phyloP scores from a whole-genome alignment of 2,329 filamentous ascomycete genomes.

The Ramichloridium luteum region DNA sequence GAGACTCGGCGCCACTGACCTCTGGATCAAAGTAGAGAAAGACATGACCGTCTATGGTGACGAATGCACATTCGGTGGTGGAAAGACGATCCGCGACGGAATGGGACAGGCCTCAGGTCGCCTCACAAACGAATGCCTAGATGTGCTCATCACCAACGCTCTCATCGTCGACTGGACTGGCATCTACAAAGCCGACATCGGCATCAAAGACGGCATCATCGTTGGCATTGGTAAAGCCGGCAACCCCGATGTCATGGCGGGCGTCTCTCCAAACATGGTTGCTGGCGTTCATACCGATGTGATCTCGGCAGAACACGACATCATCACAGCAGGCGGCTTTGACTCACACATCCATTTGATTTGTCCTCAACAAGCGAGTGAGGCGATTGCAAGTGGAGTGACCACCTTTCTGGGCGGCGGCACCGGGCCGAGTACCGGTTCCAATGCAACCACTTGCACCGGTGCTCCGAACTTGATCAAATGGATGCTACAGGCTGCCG shows the following conservation, averaged over 20 bases:
- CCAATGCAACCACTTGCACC: slow-evolving; percentile 86
- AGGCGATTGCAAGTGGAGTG: slow-evolving; percentile 72
- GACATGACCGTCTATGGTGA: slow-evolving; percentile 79
- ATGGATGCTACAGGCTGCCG: slow-evolving; percentile 81
- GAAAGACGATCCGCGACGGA: slow-evolving; percentile 84
- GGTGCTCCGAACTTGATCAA: slow-evolving; percentile 72
- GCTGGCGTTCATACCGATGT: slow-evolving; percentile 86
- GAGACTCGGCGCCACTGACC: slow-evolving; percentile 66
- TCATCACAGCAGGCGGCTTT: slow-evolving; percentile 79
- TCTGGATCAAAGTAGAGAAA: slow-evolving; percentile 83
- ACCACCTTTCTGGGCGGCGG: slow-evolving; percentile 87
- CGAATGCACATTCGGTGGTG: slow-evolving; percentile 89
- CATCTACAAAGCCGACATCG: slow-evolving; percentile 95
- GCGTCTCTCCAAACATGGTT: slow-evolving; percentile 64
- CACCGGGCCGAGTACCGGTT: slow-evolving; percentile 83
- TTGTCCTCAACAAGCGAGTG: slow-evolving; percentile 80
- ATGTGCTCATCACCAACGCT: slow-evolving; percentile 81
- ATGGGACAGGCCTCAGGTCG: slow-evolving; percentile 87
- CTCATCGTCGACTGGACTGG: slow-evolving; percentile 82
- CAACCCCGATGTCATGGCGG: slow-evolving; percentile 94
- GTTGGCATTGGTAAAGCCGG: slow-evolving; percentile 86
- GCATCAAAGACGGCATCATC: slow-evolving; percentile 77
- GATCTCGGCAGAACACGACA: slow-evolving; percentile 78
- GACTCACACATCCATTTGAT: slow-evolving; percentile 92
- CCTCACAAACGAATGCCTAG: slow-evolving; percentile 57